These are phyloP conservation scores for Trametes cinnabarina DNA, from an alignment of 768 basidiomycete species.

Conservation along the genomic window DNA sequence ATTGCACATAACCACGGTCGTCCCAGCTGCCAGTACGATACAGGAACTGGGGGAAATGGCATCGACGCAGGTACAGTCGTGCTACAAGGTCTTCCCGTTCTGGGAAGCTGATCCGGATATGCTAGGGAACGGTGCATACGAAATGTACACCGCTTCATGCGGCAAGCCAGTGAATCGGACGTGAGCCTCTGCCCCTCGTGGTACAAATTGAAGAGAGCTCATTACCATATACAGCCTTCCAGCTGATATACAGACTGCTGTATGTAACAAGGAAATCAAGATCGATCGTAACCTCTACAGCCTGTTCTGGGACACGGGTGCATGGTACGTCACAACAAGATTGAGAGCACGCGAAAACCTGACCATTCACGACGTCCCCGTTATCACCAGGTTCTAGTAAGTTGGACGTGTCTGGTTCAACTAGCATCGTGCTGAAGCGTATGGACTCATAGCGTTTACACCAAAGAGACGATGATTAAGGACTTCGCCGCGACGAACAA, in stretches of 20 bases:
- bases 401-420: neutral
- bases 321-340: conserved; percentile 2
- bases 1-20: neutral
- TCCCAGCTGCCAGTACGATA: conserved; percentile 17
- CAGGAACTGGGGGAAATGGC: neutral
- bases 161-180: neutral
- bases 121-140: conserved; percentile 9
- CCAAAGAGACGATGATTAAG: conserved; percentile 11
- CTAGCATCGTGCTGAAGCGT: too few relatives aligned
- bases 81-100: neutral
- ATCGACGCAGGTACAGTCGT: conserved; percentile 21
- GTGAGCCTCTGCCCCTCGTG: neutral
- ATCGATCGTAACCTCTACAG: conserved; percentile 12
- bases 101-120: neutral
- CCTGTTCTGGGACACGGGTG: conserved; percentile 9
- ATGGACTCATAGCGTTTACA: conserved; percentile 2
- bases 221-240: conserved; percentile 1
- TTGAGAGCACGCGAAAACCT: too few relatives aligned
- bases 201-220: neutral
- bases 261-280: conserved; percentile 17
- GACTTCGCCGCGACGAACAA: conserved; percentile 18
- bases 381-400: conserved; percentile 15
- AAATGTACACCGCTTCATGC: neutral
- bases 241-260: conserved; percentile 13
- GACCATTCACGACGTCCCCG: neutral